Evolutionary conservation across 345 rosid genomes (phyloP), one percentile per base, ranked within the genome.

Genomic region (Adansonia digitata): DNA sequence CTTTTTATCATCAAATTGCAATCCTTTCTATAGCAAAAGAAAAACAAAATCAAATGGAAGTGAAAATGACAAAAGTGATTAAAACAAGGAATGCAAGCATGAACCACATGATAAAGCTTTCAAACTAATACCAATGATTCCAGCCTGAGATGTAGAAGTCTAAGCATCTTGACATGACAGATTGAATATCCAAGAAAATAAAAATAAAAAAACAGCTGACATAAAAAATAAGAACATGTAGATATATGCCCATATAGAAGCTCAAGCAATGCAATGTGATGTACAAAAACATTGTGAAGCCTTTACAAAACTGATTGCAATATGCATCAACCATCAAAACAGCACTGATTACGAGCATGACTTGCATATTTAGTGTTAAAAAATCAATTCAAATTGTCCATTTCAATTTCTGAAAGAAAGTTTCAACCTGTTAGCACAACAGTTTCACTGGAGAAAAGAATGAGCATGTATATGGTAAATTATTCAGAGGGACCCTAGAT

Each of bases 381-480:
- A n/a, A 24, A 56, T 65, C 34, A 66, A 48, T 10, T 71, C 45
- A 57, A 70, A 71, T 10, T 4, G 55, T 74, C n/a, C 69, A 64
- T 29, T 72, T 75, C 72, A 69, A 78, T 71, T 51, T 70, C 43
- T 74, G 57, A 67, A 65, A 76, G 56, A 37, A 81, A 74, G 66
- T 75, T 77, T 22, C 60, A 49, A 46, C 35, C 22, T 51, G 72
- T 20, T 48, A 80, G 60, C 79, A 68, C 29, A 76, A 70, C 56
- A 76, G 59, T 56, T 79, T 14, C 48, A 53, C 43, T 5, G 34
- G 43, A 46, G 56, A 81, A 51, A 80, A 79, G 83, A 84, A 84
- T 74, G 34, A 72, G 64, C 78, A 74, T 74, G 59, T 15, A 74
- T 74, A 72, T 56, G 48, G 48, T 57, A 78, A 80, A 84, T 86